Conservation (phyloP, 345 rosid genomes). For the Heritiera littoralis region DNA sequence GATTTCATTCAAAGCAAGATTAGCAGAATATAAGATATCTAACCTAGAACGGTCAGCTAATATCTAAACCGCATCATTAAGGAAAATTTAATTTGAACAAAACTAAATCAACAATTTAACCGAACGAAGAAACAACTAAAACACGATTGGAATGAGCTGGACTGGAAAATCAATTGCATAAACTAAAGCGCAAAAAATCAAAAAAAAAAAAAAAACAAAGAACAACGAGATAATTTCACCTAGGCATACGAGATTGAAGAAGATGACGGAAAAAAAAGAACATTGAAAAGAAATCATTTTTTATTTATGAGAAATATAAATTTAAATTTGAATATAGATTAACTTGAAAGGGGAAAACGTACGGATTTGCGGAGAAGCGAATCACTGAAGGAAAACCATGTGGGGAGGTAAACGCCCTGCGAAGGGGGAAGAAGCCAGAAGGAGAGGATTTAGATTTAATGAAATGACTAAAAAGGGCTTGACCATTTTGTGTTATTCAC, state of each 20-base stretch:
- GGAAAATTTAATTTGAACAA: not conserved
- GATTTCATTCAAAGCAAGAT: constrained; percentile 1
- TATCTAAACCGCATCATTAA: not conserved
- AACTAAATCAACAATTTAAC: not conserved
- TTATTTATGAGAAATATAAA: not conserved
- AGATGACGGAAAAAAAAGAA: not conserved
- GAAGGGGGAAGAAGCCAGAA: not conserved
- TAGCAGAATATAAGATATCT: not conserved
- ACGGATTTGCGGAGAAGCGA: constrained; percentile 2
- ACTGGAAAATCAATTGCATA: not conserved
- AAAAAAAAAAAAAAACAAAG: not conserved
- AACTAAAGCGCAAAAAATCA: not conserved
- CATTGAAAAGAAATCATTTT: not conserved
- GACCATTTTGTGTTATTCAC: not conserved
- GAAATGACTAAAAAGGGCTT: not conserved
- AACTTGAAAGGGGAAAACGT: not conserved
- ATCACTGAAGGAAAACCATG: constrained; percentile 17
- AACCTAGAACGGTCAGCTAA: not conserved
- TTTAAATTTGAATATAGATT: not conserved
- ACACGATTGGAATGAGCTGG: not conserved
- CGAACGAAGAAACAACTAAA: not conserved
- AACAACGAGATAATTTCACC: constrained; percentile 7
- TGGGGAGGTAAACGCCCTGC: constrained; percentile 17
- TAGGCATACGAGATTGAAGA: constrained; percentile 4
- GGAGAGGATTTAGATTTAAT: not conserved